Base-by-base conservation (phyloP, 345 rosid genomes). In the Melaleuca quinquenervia region DNA sequence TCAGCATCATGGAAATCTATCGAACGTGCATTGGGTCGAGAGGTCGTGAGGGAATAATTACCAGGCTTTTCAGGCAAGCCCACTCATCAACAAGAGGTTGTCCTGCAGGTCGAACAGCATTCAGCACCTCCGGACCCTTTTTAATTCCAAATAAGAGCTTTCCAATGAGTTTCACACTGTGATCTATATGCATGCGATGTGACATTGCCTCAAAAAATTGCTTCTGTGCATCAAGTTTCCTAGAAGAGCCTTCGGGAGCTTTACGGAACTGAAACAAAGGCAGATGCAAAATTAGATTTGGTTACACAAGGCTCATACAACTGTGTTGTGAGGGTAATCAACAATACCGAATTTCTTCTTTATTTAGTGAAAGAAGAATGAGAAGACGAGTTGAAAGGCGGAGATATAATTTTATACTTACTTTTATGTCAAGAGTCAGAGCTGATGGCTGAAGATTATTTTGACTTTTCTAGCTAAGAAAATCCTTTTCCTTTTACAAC, bases 11-110 rank as follows among this genome's bases (percentile, higher is more conserved):
- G 6, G 22, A 48, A 24, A 58, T 62, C 24, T 60, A 53, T 54
- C 21, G 21, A 29, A 84, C 76, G 24, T 58, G 6, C 24, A 9
- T 15, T n/a, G 44, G 11, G 48, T 45, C n/a, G 58, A 16, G 75
- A 36, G 49, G 75, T 51, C 36, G 32, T n/a, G 29, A n/a, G 41
- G 50, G 52, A 45, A 78, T 26, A 26, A 48, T 87, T 93, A 97
- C 99, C 97, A 91, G 58, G 83, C 89, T 88, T 92, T 91, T 96
- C 27, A 96, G 98, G 93, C 99, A 96, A 70, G 82, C 88, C 99
- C 99, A 98, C 90, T 98, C 98, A 90, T 98, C 98, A 3, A 94
- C 99, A 49, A 98, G 97, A 58, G 99, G 98, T 86, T 94, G 91
- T 11, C 98, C 98, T 62, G 95, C 92, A 74, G 95, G 87, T 62